Percentiles rank a stretch among this genome's conserved stretches.
Evolutionary conservation across 768 basidiomycete genomes (phyloP).

Genomic region (Lactarius psammicola): DNA sequence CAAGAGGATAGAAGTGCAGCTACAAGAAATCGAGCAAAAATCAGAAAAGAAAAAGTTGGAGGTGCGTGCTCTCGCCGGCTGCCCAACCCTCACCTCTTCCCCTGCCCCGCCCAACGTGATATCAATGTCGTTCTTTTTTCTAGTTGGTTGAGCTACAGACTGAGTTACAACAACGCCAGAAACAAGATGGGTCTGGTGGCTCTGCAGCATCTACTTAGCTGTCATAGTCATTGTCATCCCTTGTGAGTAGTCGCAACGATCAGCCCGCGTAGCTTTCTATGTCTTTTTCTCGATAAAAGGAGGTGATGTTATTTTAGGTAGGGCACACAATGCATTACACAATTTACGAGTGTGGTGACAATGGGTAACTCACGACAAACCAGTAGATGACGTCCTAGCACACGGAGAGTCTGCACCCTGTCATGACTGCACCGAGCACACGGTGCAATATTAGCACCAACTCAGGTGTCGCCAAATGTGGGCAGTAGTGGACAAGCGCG

Average conservation of each 20-base stretch:
- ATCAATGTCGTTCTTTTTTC: slow-evolving; percentile 16
- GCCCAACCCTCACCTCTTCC: neutral
- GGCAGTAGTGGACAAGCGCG: neutral
- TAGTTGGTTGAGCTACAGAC: slow-evolving; percentile 70
- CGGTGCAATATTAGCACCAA: neutral
- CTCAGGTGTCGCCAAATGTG: too few relatives aligned
- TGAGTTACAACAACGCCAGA: slow-evolving; percentile 43
- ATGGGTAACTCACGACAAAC: neutral
- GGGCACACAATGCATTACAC: neutral
- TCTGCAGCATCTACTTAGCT: slow-evolving; percentile 12
- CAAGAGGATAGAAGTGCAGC: slow-evolving; percentile 76
- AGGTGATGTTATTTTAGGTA: neutral
- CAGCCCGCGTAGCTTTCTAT: neutral
- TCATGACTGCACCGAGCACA: neutral
- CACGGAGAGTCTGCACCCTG: neutral
- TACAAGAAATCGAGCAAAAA: slow-evolving; percentile 75
- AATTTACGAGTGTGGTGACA: neutral
- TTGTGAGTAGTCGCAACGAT: neutral
- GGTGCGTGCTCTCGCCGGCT: slow-evolving; percentile 43
- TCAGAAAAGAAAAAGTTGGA: slow-evolving; percentile 81
- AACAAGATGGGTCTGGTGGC: slow-evolving; percentile 37
- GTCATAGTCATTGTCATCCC: neutral
- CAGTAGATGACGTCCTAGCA: neutral
- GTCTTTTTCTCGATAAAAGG: neutral
- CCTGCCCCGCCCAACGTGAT: too few relatives aligned